Percentiles rank a stretch among this genome's conserved stretches.
Conservation (phyloP, 2,329 filamentous ascomycete genomes). For the Cordyceps javanica region DNA sequence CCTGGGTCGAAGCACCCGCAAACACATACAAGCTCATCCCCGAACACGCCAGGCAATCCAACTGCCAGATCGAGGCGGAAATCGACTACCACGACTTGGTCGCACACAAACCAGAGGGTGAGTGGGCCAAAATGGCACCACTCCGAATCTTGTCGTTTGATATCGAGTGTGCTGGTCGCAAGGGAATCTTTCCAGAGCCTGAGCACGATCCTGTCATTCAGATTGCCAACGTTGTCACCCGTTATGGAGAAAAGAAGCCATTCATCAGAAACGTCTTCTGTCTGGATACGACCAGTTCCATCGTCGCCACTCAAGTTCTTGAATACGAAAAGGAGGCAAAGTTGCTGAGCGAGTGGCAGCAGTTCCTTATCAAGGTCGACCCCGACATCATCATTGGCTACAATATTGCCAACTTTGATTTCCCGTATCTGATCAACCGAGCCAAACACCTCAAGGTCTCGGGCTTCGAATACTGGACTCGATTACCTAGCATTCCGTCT, state of each 20-base stretch:
- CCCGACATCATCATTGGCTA: slow-evolving; percentile 98
- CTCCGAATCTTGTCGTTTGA: slow-evolving; percentile 91
- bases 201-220: slow-evolving; percentile 92
- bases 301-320: slow-evolving; percentile 90
- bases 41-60: slow-evolving; percentile 67
- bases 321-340: slow-evolving; percentile 75
- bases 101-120: slow-evolving; percentile 80
- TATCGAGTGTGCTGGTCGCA: slow-evolving; percentile 96
- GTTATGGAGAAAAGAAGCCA: slow-evolving; percentile 90
- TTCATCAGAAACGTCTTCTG: slow-evolving; percentile 97
- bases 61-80: slow-evolving; percentile 91
- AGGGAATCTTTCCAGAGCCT: slow-evolving; percentile 94
- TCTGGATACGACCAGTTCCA: slow-evolving; percentile 82
- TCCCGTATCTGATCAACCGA: slow-evolving; percentile 87
- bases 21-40: slow-evolving; percentile 66
- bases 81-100: slow-evolving; percentile 78
- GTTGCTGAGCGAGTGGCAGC: slow-evolving; percentile 88
- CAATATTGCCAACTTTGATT: slow-evolving; percentile 98
- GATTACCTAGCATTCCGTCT: slow-evolving; percentile 66
- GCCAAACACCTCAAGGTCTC: slow-evolving; percentile 75
- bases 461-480: slow-evolving; percentile 82
- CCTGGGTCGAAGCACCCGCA: slow-evolving; percentile 84
- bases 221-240: slow-evolving; percentile 92
- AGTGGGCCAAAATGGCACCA: slow-evolving; percentile 98
- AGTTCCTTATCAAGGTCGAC: slow-evolving; percentile 84